Conservation (phyloP, 768 basidiomycete genomes). For the Xerocomellus amylosporus region DNA sequence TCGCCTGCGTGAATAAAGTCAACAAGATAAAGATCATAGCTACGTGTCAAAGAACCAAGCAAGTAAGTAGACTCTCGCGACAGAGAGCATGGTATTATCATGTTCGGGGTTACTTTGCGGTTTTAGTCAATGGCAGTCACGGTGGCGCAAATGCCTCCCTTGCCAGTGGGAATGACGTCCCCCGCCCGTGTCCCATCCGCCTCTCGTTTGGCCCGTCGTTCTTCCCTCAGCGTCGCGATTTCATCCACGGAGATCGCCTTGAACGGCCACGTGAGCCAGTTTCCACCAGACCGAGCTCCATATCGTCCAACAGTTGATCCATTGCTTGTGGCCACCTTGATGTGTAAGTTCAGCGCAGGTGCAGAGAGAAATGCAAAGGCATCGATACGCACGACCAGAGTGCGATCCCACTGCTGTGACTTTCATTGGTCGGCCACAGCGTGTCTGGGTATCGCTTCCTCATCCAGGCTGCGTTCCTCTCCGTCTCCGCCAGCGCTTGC, state of each 20-base stretch:
- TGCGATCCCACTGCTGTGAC: slow-evolving; percentile 45
- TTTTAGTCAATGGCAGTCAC: too few relatives aligned
- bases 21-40: too few relatives aligned
- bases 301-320: slow-evolving; percentile 59
- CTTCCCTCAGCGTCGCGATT: slow-evolving; percentile 44
- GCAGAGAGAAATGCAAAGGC: neutral
- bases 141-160: neutral
- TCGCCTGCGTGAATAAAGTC: too few relatives aligned
- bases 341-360: neutral
- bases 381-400: slow-evolving; percentile 51
- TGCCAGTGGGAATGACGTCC: neutral
- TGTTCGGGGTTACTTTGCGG: too few relatives aligned
- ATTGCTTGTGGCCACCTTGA: slow-evolving; percentile 59
- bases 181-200: neutral
- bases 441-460: slow-evolving; percentile 51
- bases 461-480: slow-evolving; percentile 51
- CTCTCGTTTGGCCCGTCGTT: slow-evolving; percentile 35
- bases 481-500: slow-evolving; percentile 45
- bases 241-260: slow-evolving; percentile 48
- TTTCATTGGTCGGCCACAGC: slow-evolving; percentile 50
- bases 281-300: slow-evolving; percentile 63
- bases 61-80: too few relatives aligned
- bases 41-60: too few relatives aligned
- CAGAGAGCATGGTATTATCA: too few relatives aligned
- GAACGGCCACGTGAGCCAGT: slow-evolving; percentile 67